These are phyloP conservation scores for Clitopilus hobsonii DNA, from an alignment of 768 basidiomycete genomes.

Conservation along the genomic window DNA sequence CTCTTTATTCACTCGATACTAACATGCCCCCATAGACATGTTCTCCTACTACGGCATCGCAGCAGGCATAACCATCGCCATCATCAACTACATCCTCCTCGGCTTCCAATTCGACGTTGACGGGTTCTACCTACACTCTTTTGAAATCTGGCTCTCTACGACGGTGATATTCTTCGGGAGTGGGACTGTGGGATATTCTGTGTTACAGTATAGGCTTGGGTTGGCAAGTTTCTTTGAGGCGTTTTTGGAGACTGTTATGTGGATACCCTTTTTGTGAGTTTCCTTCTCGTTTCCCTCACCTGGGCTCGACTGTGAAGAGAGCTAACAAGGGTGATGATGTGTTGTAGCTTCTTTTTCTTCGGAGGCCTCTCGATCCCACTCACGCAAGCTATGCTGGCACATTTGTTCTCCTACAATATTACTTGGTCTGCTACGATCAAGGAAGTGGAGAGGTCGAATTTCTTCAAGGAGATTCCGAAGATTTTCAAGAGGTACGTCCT, in stretches of 20 bases:
- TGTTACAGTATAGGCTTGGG: slow-evolving; percentile 72
- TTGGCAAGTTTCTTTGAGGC: slow-evolving; percentile 33
- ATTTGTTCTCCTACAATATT: slow-evolving; percentile 54
- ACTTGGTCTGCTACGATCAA: slow-evolving; percentile 64
- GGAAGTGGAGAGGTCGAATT: slow-evolving; percentile 82
- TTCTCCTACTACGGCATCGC: slow-evolving; percentile 66
- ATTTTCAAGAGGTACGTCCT: slow-evolving; percentile 64
- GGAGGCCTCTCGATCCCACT: slow-evolving; percentile 71
- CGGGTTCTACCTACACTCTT: slow-evolving; percentile 72
- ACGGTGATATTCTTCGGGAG: slow-evolving; percentile 74
- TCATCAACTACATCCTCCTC: slow-evolving; percentile 73
- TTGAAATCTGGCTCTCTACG: slow-evolving; percentile 78
- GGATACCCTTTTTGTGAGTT: slow-evolving; percentile 74
- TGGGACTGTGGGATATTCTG: slow-evolving; percentile 66
- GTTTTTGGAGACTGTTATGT: slow-evolving; percentile 55
- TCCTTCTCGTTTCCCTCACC: slow-evolving; percentile 5
- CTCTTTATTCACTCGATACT: not conserved
- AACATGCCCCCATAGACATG: slow-evolving; percentile 32
- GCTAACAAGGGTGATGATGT: not conserved
- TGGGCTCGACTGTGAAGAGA: not conserved
- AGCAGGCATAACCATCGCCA: slow-evolving; percentile 56
- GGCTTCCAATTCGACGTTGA: slow-evolving; percentile 72
- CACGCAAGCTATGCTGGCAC: slow-evolving; percentile 62
- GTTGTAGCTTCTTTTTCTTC: slow-evolving; percentile 69
- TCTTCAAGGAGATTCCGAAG: slow-evolving; percentile 87